These are phyloP conservation scores for Calonectria pteridis DNA, from an alignment of 2,329 filamentous ascomycete species.

Conservation along the genomic window DNA sequence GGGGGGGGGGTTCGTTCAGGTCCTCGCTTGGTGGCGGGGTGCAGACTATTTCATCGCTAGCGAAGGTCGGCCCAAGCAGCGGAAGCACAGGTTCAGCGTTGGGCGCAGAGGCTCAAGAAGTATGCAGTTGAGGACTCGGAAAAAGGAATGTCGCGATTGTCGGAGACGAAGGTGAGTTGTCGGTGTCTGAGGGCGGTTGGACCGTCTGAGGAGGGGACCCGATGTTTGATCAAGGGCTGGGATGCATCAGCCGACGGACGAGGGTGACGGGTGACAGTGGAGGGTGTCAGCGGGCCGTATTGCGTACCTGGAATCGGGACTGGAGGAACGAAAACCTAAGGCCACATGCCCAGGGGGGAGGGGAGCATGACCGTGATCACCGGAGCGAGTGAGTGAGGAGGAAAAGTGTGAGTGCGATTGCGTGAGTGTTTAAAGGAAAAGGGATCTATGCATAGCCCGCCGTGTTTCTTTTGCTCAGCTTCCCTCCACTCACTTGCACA, in stretches of 20 bases:
- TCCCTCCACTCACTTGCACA: constrained; percentile 10
- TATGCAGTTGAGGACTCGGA: constrained; percentile 16
- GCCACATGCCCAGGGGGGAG: constrained; percentile 40
- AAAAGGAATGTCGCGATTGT: constrained; percentile 29
- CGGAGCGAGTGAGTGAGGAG: constrained; percentile 16
- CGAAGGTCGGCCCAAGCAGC: constrained; percentile 19
- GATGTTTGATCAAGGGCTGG: constrained; percentile 25
- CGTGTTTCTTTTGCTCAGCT: constrained; percentile 14
- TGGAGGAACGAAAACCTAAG: constrained; percentile 17
- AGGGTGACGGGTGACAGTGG: constrained; percentile 34
- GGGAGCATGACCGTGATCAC: constrained; percentile 45
- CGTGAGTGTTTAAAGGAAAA: constrained; percentile 16
- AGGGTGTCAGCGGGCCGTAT: constrained; percentile 38
- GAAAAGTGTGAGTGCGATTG: constrained; percentile 1
- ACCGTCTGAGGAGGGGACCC: constrained; percentile 25
- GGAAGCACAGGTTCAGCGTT: constrained; percentile 13
- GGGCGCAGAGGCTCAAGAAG: constrained; percentile 1
- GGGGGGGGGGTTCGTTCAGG: constrained; percentile 29
- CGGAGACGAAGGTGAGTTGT: constrained; percentile 26
- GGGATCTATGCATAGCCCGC: not conserved
- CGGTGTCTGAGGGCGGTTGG: constrained; percentile 24
- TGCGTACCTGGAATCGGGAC: constrained; percentile 26
- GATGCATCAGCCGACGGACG: constrained; percentile 42
- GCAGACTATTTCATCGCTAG: constrained; percentile 42
- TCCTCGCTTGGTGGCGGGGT: constrained; percentile 31